These are phyloP conservation scores for Austroboletus festivus DNA, from an alignment of 768 basidiomycete species.

Conservation along the genomic window DNA sequence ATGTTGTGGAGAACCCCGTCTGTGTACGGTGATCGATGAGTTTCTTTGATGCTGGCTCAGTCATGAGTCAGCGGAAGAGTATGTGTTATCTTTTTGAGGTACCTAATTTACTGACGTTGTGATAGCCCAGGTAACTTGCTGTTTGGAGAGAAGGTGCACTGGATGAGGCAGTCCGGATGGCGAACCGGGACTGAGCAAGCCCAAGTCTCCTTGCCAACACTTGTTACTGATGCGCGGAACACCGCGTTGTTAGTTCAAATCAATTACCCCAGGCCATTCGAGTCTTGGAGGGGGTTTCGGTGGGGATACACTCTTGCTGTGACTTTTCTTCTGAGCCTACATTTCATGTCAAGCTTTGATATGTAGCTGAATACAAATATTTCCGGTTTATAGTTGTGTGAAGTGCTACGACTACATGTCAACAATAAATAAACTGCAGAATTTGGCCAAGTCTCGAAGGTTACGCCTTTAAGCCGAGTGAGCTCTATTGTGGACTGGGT, in stretches of 20 bases:
- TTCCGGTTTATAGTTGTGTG: no score
- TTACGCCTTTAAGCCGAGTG: conserved; percentile 25
- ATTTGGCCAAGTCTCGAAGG: no score
- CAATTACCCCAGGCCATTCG: conserved; percentile 37
- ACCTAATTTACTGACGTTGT: not conserved
- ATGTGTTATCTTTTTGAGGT: not conserved
- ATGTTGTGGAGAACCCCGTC: conserved; percentile 2
- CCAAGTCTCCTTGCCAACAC: conserved; percentile 6
- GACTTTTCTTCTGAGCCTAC: conserved; percentile 28
- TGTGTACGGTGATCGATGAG: conserved; percentile 19
- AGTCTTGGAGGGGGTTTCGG: conserved; percentile 24
- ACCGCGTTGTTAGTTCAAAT: conserved; percentile 31
- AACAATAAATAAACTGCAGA: no score
- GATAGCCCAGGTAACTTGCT: conserved; percentile 12
- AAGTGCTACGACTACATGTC: not conserved
- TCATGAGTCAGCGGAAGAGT: conserved; percentile 24
- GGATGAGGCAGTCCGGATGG: not conserved
- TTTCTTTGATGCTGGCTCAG: conserved; percentile 18
- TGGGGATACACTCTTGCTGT: conserved; percentile 1
- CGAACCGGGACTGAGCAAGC: conserved; percentile 6
- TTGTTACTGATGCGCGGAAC: conserved; percentile 22
- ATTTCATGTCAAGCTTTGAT: conserved; percentile 33
- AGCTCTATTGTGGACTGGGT: not conserved
- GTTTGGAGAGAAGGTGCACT: conserved; percentile 9
- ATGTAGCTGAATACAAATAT: conserved; percentile 5